phyloP scores from a whole-genome alignment of 73 alveolate genomes.

The Paramecium caudatum region DNA sequence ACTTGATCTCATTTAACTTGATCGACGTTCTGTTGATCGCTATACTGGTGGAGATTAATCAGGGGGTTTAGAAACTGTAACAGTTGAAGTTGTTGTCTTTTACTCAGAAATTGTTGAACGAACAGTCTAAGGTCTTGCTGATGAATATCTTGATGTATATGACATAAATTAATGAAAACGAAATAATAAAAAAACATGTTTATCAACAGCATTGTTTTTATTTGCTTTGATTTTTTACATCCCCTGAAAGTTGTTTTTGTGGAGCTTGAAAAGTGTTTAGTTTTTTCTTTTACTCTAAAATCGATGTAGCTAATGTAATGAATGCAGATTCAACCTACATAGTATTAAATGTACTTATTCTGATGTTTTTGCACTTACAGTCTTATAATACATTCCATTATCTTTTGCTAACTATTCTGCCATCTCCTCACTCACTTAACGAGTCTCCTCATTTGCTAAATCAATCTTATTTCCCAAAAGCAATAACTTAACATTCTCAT shows the following conservation, averaged over 20 bases:
- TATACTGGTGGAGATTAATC: slow-evolving; percentile 28
- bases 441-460: slow-evolving; percentile 43
- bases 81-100: neutral
- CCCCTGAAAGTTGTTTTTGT: neutral
- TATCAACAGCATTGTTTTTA: neutral
- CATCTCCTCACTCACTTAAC: slow-evolving; percentile 72
- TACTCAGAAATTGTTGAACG: neutral
- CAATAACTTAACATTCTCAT: slow-evolving; percentile 51
- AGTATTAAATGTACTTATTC: neutral
- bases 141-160: slow-evolving; percentile 60
- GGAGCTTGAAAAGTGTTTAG: neutral
- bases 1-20: slow-evolving; percentile 16
- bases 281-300: neutral
- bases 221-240: neutral
- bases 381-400: neutral
- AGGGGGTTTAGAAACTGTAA: neutral
- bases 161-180: slow-evolving; percentile 59
- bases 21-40: neutral
- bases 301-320: neutral
- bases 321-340: neutral
- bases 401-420: slow-evolving; percentile 67
- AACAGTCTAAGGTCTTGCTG: slow-evolving; percentile 55
- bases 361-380: slow-evolving; percentile 38
- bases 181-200: slow-evolving; percentile 33
- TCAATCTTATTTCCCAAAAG: slow-evolving; percentile 77